A percentile compares a stretch with the other conserved stretches of the same genome.
Conservation (phyloP, 306 rosid genomes). For the Senna siamea region DNA sequence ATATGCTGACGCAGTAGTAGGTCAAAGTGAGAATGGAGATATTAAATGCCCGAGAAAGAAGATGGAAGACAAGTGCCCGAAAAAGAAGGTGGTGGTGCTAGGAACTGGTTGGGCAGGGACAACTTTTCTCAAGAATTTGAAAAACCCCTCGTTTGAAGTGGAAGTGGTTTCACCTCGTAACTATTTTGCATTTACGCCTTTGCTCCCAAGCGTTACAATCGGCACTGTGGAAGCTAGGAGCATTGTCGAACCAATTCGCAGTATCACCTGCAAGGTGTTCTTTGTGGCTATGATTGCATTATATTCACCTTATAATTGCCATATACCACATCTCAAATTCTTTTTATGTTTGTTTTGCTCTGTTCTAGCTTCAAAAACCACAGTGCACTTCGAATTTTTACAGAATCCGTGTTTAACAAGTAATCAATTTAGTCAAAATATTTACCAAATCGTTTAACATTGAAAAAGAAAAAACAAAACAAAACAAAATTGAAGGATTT, state of each 20-base stretch:
- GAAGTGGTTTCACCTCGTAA: conserved; percentile 92
- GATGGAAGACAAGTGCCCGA: conserved; percentile 45
- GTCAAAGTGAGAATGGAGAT: conserved; percentile 25
- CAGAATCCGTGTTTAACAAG: too few relatives aligned
- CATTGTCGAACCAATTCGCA: conserved; percentile 91
- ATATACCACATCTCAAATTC: too few relatives aligned
- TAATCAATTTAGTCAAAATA: too few relatives aligned
- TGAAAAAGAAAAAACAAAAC: too few relatives aligned
- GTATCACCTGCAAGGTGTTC: conserved; percentile 64
- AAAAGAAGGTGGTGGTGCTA: conserved; percentile 85
- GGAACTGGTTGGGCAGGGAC: conserved; percentile 99
- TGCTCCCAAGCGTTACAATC: conserved; percentile 89
- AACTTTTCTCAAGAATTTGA: conserved; percentile 75
- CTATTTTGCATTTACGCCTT: conserved; percentile 92
- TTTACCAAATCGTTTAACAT: too few relatives aligned
- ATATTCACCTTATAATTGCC: not conserved
- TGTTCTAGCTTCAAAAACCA: too few relatives aligned
- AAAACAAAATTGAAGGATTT: too few relatives aligned
- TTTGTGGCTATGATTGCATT: not conserved
- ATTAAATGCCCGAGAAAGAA: conserved; percentile 50
- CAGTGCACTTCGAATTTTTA: too few relatives aligned
- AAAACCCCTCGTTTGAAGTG: conserved; percentile 62
- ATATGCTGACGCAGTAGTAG: conserved; percentile 59
- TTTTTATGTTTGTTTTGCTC: too few relatives aligned
- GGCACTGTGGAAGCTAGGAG: conserved; percentile 96